Evolutionary conservation across 2,329 filamentous ascomycete genomes (phyloP), one percentile per base, ranked within the genome.

Genomic region (Lasiodiplodia gonubiensis): DNA sequence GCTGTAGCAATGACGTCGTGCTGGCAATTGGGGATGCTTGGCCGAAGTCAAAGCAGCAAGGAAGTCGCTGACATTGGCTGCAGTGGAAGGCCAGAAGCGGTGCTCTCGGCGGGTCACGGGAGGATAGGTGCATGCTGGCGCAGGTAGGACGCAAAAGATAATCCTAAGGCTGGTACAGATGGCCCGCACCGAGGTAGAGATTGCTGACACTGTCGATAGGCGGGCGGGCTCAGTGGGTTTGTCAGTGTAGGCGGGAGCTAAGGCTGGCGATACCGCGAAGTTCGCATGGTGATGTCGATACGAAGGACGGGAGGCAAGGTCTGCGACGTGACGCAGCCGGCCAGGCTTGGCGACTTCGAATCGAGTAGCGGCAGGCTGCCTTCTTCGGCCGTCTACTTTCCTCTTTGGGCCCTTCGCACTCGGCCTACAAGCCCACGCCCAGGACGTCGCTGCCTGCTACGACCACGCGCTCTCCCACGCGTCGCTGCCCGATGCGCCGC

Each of bases 221-320:
- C 30, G 30, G 30, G 30, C 8, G 30, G 30, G 30, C 30, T 33
- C 30, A 2, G 30, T 33, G 30, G 30, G 30, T 10, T 33, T 33
- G 30, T 33, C 30, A 10, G 14, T 37, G 25, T 10, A 25, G n/a
- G 14, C 59, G 59, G 59, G 59, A 35, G 46, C 59, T 37, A 37
- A 21, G 30, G 18, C 14, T 23, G 27, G 42, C 14, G 27, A 35
- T 35, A 11, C 25, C 39, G 39, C 37, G 55, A 39, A 57, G 55
- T 46, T 5, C 55, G 23, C 12, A 14, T 30, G 39, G 39, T 61
- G 57, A 61, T 61, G 54, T 59, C 54, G 54, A 25, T 18, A 25
- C 14, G 25, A 35, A 30, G 52, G 54, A 33, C 23, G 14, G 51
- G 51, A 27, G 51, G 23, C 33, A n/a, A 16, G 16, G 23, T 6